Evolutionary conservation across 2,329 filamentous ascomycete genomes (phyloP).

Genomic region (Apiospora kogelbergensis): DNA sequence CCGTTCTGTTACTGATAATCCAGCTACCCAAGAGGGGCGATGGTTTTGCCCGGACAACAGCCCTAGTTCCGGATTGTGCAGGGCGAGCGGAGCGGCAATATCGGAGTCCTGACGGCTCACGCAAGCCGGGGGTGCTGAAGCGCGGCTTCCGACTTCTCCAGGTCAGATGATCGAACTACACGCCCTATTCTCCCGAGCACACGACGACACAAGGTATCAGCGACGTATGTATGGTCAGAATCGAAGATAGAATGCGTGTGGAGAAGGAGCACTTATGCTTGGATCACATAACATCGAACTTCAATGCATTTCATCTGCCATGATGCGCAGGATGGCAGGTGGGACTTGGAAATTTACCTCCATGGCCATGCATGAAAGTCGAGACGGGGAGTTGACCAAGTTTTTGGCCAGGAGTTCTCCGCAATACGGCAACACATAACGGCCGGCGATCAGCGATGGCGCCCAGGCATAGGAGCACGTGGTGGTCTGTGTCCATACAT

Average conservation of each 20-base stretch:
- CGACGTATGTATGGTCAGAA: background rate
- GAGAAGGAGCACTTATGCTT: background rate
- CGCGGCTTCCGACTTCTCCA: background rate
- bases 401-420: slow-evolving; percentile 1
- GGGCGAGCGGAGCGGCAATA: background rate
- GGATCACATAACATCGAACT: background rate
- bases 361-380: background rate
- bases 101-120: background rate
- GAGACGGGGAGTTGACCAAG: background rate
- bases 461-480: background rate
- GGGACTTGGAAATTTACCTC: background rate
- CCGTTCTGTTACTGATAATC: background rate
- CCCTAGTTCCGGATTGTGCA: background rate
- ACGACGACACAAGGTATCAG: background rate
- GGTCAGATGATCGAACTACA: background rate
- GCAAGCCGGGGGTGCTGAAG: background rate
- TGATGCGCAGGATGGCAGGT: background rate
- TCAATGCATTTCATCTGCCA: background rate
- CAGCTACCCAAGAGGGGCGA: background rate
- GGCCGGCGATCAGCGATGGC: background rate
- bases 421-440: background rate
- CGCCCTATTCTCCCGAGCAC: background rate
- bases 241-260: background rate
- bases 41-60: background rate
- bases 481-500: background rate